phyloP scores from a whole-genome alignment of 805 yeast genomes.

The Lipomyces mesembrius region DNA sequence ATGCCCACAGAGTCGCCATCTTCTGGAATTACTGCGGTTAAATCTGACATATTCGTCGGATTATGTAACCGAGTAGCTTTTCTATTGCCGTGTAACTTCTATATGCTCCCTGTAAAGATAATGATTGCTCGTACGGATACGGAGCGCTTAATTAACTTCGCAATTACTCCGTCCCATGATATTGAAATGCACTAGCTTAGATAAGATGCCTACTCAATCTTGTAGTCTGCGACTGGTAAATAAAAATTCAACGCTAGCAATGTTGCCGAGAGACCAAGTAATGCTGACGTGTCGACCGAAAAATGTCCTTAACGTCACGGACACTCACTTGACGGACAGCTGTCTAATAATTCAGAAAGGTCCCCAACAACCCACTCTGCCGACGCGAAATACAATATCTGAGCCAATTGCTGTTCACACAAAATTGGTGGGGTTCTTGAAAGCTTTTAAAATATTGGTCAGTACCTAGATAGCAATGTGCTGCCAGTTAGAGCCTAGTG shows the following conservation, averaged over 20 bases:
- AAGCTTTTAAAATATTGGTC: not conserved
- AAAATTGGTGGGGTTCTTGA: not conserved
- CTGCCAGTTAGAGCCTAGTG: too few relatives aligned
- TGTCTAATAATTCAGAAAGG: conserved; percentile 2
- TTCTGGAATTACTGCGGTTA: not conserved
- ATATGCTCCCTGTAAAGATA: not conserved
- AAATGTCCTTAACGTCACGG: not conserved
- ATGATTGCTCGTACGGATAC: not conserved
- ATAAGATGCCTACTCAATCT: not conserved
- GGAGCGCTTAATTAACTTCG: not conserved
- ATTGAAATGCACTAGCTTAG: not conserved
- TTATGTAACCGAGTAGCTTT: not conserved
- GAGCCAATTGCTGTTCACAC: not conserved
- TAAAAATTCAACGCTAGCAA: not conserved
- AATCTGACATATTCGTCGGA: not conserved
- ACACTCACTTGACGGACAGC: not conserved
- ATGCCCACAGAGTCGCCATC: conserved; percentile 12
- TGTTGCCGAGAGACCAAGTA: not conserved
- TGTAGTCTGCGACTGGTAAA: not conserved
- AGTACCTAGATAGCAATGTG: not conserved
- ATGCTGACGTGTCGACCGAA: not conserved
- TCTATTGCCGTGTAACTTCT: not conserved
- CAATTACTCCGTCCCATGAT: not conserved
- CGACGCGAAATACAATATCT: not conserved
- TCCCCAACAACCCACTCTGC: not conserved